phyloP scores from a whole-genome alignment of 768 basidiomycete genomes.

The Leucosporidium yakuticum region DNA sequence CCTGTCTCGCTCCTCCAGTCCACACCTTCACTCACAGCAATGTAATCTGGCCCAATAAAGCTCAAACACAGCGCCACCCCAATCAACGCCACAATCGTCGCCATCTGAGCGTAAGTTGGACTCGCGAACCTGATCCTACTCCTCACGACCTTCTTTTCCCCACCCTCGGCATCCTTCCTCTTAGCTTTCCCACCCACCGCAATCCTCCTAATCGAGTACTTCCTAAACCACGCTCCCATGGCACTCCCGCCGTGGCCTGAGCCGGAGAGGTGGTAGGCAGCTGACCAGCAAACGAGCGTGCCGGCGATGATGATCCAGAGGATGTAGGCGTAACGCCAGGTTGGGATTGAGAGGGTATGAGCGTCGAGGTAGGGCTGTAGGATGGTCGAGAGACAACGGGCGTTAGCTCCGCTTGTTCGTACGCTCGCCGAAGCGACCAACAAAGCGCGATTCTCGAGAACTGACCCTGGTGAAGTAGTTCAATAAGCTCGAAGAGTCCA shows the following conservation, averaged over 20 bases:
- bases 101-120: conserved; percentile 61
- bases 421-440: too few species aligned
- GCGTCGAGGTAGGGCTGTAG: conserved; percentile 52
- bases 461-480: too few species aligned
- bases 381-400: neutral
- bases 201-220: conserved; percentile 27
- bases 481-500: too few species aligned
- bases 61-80: conserved; percentile 49
- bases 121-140: conserved; percentile 25
- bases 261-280: conserved; percentile 43
- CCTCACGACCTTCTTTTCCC: conserved; percentile 18
- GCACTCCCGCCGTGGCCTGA: conserved; percentile 18
- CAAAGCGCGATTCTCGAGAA: too few species aligned
- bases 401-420: too few species aligned
- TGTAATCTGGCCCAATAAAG: conserved; percentile 64
- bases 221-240: conserved; percentile 33
- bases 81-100: conserved; percentile 51
- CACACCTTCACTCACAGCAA: conserved; percentile 40
- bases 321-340: conserved; percentile 56
- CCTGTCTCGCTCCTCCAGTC: too few species aligned
- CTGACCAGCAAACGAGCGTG: conserved; percentile 47
- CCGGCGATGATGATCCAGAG: conserved; percentile 55
- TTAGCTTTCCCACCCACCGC: conserved; percentile 11
- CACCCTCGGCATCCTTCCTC: conserved; percentile 9
- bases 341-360: conserved; percentile 53